These are phyloP conservation scores for Termitomyces bulborhizus DNA, from an alignment of 768 basidiomycete species.

Conservation along the genomic window DNA sequence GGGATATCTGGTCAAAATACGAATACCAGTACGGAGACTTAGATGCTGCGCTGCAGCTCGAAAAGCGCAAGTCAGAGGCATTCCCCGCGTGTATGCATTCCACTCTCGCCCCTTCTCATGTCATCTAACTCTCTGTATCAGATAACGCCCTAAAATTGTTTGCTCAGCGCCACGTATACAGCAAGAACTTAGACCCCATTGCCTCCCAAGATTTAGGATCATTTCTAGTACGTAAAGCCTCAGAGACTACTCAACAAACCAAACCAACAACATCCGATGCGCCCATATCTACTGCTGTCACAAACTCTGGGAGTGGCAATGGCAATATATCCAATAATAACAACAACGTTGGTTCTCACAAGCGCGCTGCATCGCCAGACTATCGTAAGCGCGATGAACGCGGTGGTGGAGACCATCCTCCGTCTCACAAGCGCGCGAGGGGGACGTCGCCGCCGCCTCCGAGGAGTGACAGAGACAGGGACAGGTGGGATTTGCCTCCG, in stretches of 20 bases:
- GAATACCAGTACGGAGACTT: slow-evolving; percentile 96
- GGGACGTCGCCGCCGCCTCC: slow-evolving; percentile 9
- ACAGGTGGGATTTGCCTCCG: slow-evolving; percentile 13
- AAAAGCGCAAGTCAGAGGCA: slow-evolving; percentile 81
- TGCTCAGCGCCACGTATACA: slow-evolving; percentile 79
- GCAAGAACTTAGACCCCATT: slow-evolving; percentile 75
- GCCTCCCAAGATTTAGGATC: slow-evolving; percentile 86
- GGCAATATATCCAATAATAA: neutral
- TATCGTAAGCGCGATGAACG: slow-evolving; percentile 12
- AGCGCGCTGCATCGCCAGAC: slow-evolving; percentile 12
- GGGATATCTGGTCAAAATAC: slow-evolving; percentile 95
- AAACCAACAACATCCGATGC: neutral
- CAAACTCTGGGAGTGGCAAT: neutral
- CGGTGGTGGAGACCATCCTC: slow-evolving; percentile 8
- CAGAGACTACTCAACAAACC: slow-evolving; percentile 58
- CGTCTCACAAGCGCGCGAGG: slow-evolving; percentile 10
- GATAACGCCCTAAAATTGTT: slow-evolving; percentile 90
- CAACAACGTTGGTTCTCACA: neutral
- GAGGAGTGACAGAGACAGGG: slow-evolving; percentile 7
- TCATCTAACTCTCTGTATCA: slow-evolving; percentile 29
- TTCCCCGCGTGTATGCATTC: slow-evolving; percentile 69
- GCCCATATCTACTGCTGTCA: neutral
- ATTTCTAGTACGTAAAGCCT: slow-evolving; percentile 35
- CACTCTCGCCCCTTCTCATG: neutral
- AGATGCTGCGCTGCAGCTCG: slow-evolving; percentile 81